These are phyloP conservation scores for Mallotus nudiflorus DNA, from an alignment of 345 rosid genomes.

Conservation along the genomic window DNA sequence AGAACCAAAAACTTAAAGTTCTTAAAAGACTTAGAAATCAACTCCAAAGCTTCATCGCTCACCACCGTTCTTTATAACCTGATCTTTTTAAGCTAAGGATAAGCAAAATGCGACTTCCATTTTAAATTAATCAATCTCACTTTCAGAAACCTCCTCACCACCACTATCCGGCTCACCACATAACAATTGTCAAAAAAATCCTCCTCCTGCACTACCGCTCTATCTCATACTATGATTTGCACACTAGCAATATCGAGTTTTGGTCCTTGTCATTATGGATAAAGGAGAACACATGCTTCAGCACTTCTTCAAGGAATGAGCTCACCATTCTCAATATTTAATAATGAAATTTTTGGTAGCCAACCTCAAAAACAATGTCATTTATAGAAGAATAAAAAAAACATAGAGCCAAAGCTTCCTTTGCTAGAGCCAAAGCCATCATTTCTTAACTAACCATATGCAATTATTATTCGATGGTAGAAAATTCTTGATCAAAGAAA, in stretches of 20 bases:
- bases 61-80: conserved; percentile 89
- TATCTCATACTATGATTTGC: conserved; percentile 87
- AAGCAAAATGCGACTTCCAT: conserved; percentile 90
- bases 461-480: too few relatives aligned
- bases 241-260: conserved; percentile 80
- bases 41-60: conserved; percentile 73
- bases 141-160: conserved; percentile 68
- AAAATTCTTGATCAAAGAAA: too few relatives aligned
- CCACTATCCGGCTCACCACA: conserved; percentile 60
- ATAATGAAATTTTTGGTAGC: too few relatives aligned
- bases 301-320: conserved; percentile 79
- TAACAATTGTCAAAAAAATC: conserved; percentile 89
- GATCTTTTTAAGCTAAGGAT: conserved; percentile 71
- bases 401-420: not conserved
- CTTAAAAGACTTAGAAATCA: conserved; percentile 72
- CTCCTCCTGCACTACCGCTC: conserved; percentile 67
- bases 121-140: conserved; percentile 76
- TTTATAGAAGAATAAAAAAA: not conserved
- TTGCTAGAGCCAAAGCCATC: too few relatives aligned
- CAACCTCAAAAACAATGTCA: not conserved
- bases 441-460: too few relatives aligned
- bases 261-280: conserved; percentile 63
- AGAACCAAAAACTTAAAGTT: conserved; percentile 74
- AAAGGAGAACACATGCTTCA: conserved; percentile 78
- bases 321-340: conserved; percentile 42